Conservation (phyloP, 805 yeast genomes). For the Ogataea philodendri region DNA sequence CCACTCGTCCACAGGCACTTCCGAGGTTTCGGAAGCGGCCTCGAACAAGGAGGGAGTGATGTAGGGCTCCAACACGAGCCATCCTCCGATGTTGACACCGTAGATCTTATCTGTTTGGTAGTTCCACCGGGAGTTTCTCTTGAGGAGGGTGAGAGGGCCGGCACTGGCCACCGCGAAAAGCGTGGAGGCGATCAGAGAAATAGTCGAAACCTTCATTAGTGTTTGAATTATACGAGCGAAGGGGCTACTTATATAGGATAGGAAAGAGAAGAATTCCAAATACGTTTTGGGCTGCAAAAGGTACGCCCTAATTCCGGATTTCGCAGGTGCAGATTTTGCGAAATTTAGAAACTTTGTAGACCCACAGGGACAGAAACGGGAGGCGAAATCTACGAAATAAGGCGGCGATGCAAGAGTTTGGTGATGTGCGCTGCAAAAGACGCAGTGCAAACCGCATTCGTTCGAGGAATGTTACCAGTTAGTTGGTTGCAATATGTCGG, state of each 20-base stretch:
- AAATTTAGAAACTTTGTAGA: not conserved
- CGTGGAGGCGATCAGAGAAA: conserved; percentile 1
- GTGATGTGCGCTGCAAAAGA: not conserved
- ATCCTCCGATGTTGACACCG: conserved; percentile 87
- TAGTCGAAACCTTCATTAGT: conserved; percentile 16
- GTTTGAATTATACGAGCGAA: not conserved
- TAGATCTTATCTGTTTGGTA: conserved; percentile 31
- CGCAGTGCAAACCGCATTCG: too few species aligned
- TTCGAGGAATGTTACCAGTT: too few species aligned
- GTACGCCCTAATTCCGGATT: conserved; percentile 8
- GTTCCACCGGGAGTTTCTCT: conserved; percentile 34
- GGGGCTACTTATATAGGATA: conserved; percentile 6
- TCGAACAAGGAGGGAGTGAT: conserved; percentile 77
- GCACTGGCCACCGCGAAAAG: conserved; percentile 16
- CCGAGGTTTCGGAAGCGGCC: conserved; percentile 44
- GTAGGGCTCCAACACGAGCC: conserved; percentile 86
- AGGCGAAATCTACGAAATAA: not conserved
- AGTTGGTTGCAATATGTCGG: too few species aligned
- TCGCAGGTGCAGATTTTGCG: conserved; percentile 4
- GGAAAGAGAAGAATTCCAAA: conserved; percentile 4
- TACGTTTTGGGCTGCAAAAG: conserved; percentile 7
- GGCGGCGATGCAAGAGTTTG: not conserved
- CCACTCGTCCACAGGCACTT: conserved; percentile 78
- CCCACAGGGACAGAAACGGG: too few species aligned
- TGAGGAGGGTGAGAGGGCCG: conserved; percentile 29